These are phyloP conservation scores for Hericium erinaceus DNA, from an alignment of 768 basidiomycete species.

Conservation along the genomic window DNA sequence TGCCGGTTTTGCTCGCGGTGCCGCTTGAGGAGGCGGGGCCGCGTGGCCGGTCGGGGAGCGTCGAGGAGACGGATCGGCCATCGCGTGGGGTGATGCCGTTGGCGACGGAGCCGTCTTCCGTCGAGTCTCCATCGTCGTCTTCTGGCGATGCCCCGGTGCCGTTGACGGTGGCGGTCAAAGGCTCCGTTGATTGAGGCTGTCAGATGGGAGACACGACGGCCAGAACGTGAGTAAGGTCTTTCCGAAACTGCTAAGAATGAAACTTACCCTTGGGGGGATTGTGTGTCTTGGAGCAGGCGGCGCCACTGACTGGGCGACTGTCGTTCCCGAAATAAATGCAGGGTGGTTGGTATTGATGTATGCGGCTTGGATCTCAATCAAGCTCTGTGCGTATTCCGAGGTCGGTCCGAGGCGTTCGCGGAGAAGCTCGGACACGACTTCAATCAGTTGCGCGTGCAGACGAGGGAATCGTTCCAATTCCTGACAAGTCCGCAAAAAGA, in stretches of 20 bases:
- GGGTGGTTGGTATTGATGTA: constrained; percentile 99
- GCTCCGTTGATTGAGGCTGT: constrained; percentile 59
- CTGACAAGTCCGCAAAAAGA: constrained; percentile 29
- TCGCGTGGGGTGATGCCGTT: constrained; percentile 42
- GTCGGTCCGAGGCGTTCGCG: constrained; percentile 94
- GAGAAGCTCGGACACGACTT: constrained; percentile 93
- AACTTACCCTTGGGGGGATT: constrained; percentile 44
- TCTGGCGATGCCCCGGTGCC: constrained; percentile 43
- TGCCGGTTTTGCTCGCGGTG: constrained; percentile 12
- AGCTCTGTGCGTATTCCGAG: constrained; percentile 89
- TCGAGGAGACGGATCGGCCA: constrained; percentile 67
- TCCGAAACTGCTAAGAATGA: neutral
- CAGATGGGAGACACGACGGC: neutral
- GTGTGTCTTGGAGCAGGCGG: constrained; percentile 32
- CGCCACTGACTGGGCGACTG: constrained; percentile 46
- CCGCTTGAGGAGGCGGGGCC: constrained; percentile 30
- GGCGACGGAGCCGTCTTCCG: constrained; percentile 44
- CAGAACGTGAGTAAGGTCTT: neutral
- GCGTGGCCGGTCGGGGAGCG: constrained; percentile 66
- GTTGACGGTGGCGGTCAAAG: constrained; percentile 27
- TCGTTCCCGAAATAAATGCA: constrained; percentile 77
- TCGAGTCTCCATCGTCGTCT: constrained; percentile 58
- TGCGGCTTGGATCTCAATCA: constrained; percentile 95
- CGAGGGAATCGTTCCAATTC: constrained; percentile 94
- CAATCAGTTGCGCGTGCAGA: constrained; percentile 87